phyloP scores from a whole-genome alignment of 345 rosid genomes.

The Tarenaya hassleriana region DNA sequence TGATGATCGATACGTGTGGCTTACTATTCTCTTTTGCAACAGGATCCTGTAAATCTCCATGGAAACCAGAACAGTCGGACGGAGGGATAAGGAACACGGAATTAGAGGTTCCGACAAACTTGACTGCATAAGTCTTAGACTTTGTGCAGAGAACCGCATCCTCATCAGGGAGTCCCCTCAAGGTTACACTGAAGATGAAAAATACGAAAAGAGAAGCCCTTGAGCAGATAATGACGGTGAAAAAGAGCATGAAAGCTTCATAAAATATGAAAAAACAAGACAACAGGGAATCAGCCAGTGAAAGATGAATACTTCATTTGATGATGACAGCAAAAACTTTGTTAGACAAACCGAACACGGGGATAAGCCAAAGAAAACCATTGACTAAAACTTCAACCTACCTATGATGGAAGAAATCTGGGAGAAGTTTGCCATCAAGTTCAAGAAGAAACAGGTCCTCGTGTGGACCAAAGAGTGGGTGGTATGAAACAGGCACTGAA shows the following conservation, averaged over 20 bases:
- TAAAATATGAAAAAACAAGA: neutral
- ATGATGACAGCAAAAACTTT: neutral
- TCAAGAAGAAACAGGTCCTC: conserved; percentile 73
- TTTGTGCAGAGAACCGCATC: conserved; percentile 87
- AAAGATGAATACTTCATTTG: neutral
- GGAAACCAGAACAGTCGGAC: conserved; percentile 21
- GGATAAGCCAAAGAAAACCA: too few species aligned
- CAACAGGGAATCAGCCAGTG: neutral
- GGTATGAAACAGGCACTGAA: conserved; percentile 53
- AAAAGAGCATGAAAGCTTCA: neutral
- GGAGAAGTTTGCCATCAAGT: conserved; percentile 56
- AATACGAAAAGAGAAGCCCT: neutral
- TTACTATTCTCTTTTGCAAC: conserved; percentile 16
- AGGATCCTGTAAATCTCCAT: conserved; percentile 26
- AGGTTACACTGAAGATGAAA: conserved; percentile 42
- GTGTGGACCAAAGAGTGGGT: conserved; percentile 59
- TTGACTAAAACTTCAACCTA: conserved; percentile 9
- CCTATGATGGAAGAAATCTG: conserved; percentile 63
- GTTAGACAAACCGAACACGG: neutral
- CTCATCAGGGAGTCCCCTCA: conserved; percentile 81
- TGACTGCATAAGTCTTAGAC: conserved; percentile 70
- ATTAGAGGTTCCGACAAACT: conserved; percentile 82
- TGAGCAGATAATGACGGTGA: neutral
- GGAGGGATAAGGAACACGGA: conserved; percentile 76
- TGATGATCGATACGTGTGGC: conserved; percentile 42